Evolutionary conservation across 2,329 filamentous ascomycete genomes (phyloP), one percentile per base, ranked within the genome.

Genomic region (Colletotrichum melonis): DNA sequence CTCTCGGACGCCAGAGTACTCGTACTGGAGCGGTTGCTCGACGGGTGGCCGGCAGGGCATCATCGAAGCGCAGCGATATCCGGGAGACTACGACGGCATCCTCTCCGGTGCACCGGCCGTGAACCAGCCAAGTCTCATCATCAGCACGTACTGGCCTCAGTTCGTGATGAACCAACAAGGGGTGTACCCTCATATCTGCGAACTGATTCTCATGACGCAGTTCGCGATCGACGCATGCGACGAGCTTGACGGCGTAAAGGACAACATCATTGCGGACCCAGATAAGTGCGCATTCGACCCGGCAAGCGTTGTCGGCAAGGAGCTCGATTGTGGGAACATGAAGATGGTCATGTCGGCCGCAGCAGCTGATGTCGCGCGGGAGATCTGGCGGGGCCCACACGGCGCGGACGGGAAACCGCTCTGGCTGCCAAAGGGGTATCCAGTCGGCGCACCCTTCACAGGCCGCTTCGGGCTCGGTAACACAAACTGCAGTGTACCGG

Each of bases 1-100:
- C 76, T 80, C 82, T 30, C 73, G 77, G 1, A 81, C 84, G 4
- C 79, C 82, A 1, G 78, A 81, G 1, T 86, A 84, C 74, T 85
- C 83, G 1, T 89, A 89, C 78, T 89, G 85, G 77, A 80, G 81
- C 16, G 88, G 88, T 16, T 90, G 88, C 75, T 88, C 86, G 2
- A 88, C 86, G 0, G 88, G 89, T 16, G 89, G 90, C 1, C 81
- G 89, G 2, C 88, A 91, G 78, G 89, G 88, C 19, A 79, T 89
- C 35, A 86, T 87, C 74, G 82, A 87, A 28, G 85, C 87, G 0
- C 86, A 90, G 75, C 78, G 83, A 19, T 89, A 86, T 74, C 88
- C 89, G 0, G 82, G 85, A 1, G 86, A 88, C 54, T 90, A 89
- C 65, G 86, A 90, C 60, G 89, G 89, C 2, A 85, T 90, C 19